These are phyloP conservation scores for Tieghemiomyces parasiticus DNA, from an alignment of 192 early-diverging fungal genomes.

Conservation along the genomic window DNA sequence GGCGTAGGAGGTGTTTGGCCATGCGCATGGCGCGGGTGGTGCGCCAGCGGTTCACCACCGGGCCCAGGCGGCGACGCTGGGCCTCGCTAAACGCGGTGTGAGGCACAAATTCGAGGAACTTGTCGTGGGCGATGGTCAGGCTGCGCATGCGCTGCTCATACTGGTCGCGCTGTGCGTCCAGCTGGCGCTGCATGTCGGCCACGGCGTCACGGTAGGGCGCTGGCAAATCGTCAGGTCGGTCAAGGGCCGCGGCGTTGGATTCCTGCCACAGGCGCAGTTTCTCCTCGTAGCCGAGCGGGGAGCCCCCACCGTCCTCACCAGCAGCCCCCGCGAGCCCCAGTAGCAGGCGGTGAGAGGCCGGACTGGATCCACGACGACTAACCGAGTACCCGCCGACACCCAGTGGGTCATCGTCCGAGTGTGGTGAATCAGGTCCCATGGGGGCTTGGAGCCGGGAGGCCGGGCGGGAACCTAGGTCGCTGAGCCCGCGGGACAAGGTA, in stretches of 20 bases:
- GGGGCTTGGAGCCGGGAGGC: not conserved
- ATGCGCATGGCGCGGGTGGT: slow-evolving; percentile 37
- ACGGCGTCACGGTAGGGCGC: slow-evolving; percentile 1
- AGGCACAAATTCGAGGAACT: slow-evolving; percentile 12
- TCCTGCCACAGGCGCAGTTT: slow-evolving; percentile 8
- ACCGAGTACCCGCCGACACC: not conserved
- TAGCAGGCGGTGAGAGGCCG: not conserved
- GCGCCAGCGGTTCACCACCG: slow-evolving; percentile 23
- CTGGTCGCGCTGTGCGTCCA: slow-evolving; percentile 17
- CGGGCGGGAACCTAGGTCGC: slow-evolving; percentile 6
- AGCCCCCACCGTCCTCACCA: not conserved
- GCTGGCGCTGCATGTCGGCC: slow-evolving; percentile 27
- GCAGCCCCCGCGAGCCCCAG: too few species aligned
- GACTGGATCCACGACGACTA: slow-evolving; percentile 3
- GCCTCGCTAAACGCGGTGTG: slow-evolving; percentile 12
- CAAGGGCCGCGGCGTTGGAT: not conserved
- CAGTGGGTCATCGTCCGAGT: slow-evolving; percentile 1
- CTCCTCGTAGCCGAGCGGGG: not conserved
- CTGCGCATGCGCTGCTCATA: slow-evolving; percentile 11
- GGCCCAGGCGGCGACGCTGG: slow-evolving; percentile 14
- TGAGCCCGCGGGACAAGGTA: slow-evolving; percentile 32
- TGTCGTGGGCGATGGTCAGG: slow-evolving; percentile 9
- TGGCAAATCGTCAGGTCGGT: not conserved
- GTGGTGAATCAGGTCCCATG: not conserved
- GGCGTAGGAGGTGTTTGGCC: slow-evolving; percentile 48